Evolutionary conservation across 495 filamentous ascomycete species (phyloP), one percentile per base, ranked within the genome.

Genomic region (Annulohypoxylon nitens): DNA sequence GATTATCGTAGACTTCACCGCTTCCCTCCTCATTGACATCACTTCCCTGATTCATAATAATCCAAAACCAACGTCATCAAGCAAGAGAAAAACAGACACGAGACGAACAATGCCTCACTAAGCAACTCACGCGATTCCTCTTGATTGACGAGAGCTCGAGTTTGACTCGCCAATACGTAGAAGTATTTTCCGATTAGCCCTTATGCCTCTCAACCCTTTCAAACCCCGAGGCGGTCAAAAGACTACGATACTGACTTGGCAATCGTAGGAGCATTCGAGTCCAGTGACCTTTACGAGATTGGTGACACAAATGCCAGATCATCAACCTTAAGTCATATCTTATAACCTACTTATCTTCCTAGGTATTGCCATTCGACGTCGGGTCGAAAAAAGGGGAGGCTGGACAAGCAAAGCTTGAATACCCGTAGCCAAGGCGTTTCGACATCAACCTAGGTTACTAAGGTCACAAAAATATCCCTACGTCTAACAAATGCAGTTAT

Each of bases 241-340:
- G 20, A 26, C 48, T 20, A 14, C 5, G 57, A 45, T 30, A 26
- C 48, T 34, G 33, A 64, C 43, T 50, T 33, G n/a, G 10, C 33
- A 34, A 34, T 43, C 39, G 26, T 58, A 11, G 39, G 26, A 39
- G 48, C 43, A 20, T 14, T 41, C 60, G 25, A 50, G 20, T 45
- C 39, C 66, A 47, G n/a, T 61, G 45, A 66, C 18, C 39, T 66
- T 33, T 0, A 10, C 1, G 18, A 9, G 45, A 63, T 36, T 47
- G 50, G 66, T 69, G 34, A 37, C 50, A 69, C 71, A 66, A 8
- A 53, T 47, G 66, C 71, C 71, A 74, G 57, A 34, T 74, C 71
- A 74, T 63, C 70, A 62, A 9, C 58, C 55, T 45, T 51, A 47
- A 48, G 53, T 57, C 53, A 45, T 37, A 61, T 20, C 5, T 26